Evolutionary conservation across 371 early-diverging fungal genomes (phyloP), one percentile per base, ranked within the genome.

Genomic region (Lichtheimia hyalospora): DNA sequence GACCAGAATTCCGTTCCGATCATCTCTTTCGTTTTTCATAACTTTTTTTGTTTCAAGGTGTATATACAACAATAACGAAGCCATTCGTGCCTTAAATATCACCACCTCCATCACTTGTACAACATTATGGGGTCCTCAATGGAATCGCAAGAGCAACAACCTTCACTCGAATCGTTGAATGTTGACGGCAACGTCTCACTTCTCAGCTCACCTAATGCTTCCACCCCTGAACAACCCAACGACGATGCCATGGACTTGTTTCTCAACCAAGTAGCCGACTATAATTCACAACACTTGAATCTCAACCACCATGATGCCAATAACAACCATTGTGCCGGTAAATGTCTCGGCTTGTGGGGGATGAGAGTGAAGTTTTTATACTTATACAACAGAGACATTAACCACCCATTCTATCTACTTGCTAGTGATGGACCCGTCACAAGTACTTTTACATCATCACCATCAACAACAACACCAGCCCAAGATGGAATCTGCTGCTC

Each of bases 231-330:
- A 23, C 52, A 43, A 43, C 25, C 51, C n/a, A 61, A 54, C 20
- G 75, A 75, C 39, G 67, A 68, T 21, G 69, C 61, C 3, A 76
- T 76, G 71, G 71, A 76, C 59, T 52, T 76, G 12, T 76, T 76
- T 52, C 58, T 76, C 23, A 69, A 62, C 52, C 73, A 76, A 57
- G 68, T 73, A 3, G 60, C 69, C 15, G 73, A 69, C 54, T 76
- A 73, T 34, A 68, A 68, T 57, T 55, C 68, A 13, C 74, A 68
- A 10, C 68, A 68, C 34, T n/a, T 67, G 34, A 34, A 34, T 34
- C 34, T 34, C 8, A 34, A 5, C 49, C 66, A 61, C 48, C 61
- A 68, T 50, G 61, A 68, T 34, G 54, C 51, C 15, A 56, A 59
- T 14, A 42, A 14, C 27, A 21, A 54, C 15, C 8, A 54, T 25